Evolutionary conservation across 1,284 basidiomycete species (phyloP), one percentile per base, ranked within the genome.

Genomic region (Mycena citricolor): DNA sequence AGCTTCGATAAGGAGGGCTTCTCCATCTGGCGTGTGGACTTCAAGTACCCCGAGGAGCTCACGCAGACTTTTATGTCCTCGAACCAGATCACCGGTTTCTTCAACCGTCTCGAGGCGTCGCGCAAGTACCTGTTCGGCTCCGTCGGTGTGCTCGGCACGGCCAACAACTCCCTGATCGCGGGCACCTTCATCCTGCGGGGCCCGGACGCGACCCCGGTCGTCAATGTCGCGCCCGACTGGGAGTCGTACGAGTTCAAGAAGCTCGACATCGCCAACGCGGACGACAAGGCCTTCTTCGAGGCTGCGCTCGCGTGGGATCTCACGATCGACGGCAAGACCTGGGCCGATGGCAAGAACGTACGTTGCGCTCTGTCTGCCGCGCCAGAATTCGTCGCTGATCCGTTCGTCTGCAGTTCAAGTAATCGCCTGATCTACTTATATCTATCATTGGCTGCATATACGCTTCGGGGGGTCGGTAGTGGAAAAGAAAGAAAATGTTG

Each of bases 31-130:
- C 79, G 85, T 54, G 82, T 94, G 47, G 89, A 94, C 76, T 98
- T 92, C 87, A 94, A 97, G 77, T 98, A 97, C 83, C 91, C 90
- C 72, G 77, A 86, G 21, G 95, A 98, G 73, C 84, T 99, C 55
- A 94, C 92, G 30, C 81, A 84, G 67, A 78, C 79, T 44, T 97
- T 93, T 79, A 97, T 92, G 93, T 94, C 90, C 44, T 81, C 84
- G 58, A 88, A 89, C 73, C 86, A 86, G 69, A 86, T 97, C 61
- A 81, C 81, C 49, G 95, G 95, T 21, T 93, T 97, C 83, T 97
- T 95, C 81, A 88, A 92, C 75, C 92, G 95, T 55, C 83, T 98
- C 13, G 94, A 97, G 74, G 93, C 82, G 21, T 92, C 92, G 31
- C 84, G 93, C 67, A 95, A 97, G 68, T 93, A 94, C 79, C 80